A percentile compares a stretch with the other conserved stretches of the same genome.
phyloP scores from a whole-genome alignment of 306 rosid species.

The Cicer yamashitae region DNA sequence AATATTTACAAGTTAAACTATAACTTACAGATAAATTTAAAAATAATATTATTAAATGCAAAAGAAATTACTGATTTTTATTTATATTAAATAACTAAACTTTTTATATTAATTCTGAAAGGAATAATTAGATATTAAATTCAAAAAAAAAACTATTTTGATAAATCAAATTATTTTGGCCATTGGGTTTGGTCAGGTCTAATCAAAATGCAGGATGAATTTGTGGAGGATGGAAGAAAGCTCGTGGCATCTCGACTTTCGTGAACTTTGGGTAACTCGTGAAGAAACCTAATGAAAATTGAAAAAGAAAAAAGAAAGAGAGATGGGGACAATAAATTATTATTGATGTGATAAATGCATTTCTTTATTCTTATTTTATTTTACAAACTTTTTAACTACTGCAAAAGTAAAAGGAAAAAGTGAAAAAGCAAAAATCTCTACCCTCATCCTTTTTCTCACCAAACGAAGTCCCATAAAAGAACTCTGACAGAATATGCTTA shows the following conservation, averaged over 20 bases:
- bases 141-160: too few relatives aligned
- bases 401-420: constrained; percentile 45
- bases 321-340: constrained; percentile 1
- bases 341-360: not conserved
- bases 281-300: constrained; percentile 8
- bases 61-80: too few relatives aligned
- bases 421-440: constrained; percentile 46
- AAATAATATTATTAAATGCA: too few relatives aligned
- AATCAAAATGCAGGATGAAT: constrained; percentile 21
- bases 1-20: too few relatives aligned
- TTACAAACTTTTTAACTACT: constrained; percentile 36
- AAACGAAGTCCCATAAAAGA: constrained; percentile 17
- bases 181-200: not conserved
- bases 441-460: constrained; percentile 29
- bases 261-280: constrained; percentile 32
- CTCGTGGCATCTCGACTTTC: constrained; percentile 49
- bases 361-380: constrained; percentile 26
- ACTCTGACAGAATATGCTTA: constrained; percentile 42
- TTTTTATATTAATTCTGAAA: too few relatives aligned
- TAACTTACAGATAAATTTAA: too few relatives aligned
- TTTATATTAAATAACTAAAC: too few relatives aligned
- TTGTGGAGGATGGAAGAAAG: constrained; percentile 31
- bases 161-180: too few relatives aligned
- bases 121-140: too few relatives aligned
- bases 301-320: not conserved